Evolutionary conservation across 2,329 filamentous ascomycete species (phyloP), one percentile per base, ranked within the genome.

Genomic region (Cytospora piceae): DNA sequence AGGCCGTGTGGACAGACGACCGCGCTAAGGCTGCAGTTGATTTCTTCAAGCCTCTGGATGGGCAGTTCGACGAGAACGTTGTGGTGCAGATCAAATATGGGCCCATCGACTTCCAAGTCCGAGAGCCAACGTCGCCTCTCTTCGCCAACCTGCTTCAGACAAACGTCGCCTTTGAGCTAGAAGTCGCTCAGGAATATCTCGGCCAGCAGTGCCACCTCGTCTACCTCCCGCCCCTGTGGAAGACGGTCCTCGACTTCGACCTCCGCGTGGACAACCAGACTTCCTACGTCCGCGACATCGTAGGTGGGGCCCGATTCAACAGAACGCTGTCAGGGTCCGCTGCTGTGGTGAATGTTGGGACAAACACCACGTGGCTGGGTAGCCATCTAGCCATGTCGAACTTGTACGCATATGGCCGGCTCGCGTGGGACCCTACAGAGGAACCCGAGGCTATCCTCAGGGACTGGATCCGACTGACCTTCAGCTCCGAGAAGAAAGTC

Each of bases 81-180:
- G 81, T 92, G 0, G 81, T 92, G 2, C 89, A 92, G 72, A 87
- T 92, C 75, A 92, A 92, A 74, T 90, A 89, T 68, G 89, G 90
- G 0, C 88, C 89, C 0, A 91, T 91, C 66, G 89, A 92, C 72
- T 91, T 92, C 74, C 89, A 91, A 71, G 87, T 91, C 14, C 84
- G 89, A 42, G 89, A 91, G 73, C 86, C 89, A 1, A 76, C 82
- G 1, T 90, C 85, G 4, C 89, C 90, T 0, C 76, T 92, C 0
- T 90, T 92, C 68, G 82, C 82, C 0, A 77, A 82, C 59, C 71
- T 85, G 17, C 71, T 67, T 7, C 70, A 81, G 53, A 85, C 82
- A 0, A 74, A 72, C 27, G 74, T 76, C 14, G 85, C 86, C 0
- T 85, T 91, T 46, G 89, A 92, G 73, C 78, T 91, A 2, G 82